Percentiles rank a stretch among this genome's conserved stretches.
phyloP scores from a whole-genome alignment of 2,329 filamentous ascomycete species.

The Stagonosporopsis chrysanthemi region DNA sequence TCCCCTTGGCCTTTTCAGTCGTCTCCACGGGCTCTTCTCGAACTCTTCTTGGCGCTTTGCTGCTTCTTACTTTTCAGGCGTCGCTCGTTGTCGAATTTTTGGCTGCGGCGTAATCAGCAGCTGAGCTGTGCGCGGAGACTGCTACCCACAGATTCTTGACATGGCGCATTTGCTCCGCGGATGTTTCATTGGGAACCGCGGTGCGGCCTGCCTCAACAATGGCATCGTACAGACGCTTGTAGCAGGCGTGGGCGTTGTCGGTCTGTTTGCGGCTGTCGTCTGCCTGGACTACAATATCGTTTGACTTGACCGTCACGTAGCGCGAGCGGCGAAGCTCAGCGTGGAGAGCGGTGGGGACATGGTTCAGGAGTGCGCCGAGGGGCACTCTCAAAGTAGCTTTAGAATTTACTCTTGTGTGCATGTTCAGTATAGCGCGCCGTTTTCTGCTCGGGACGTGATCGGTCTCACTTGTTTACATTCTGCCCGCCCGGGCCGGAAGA shows the following conservation, averaged over 20 bases:
- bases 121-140: constrained; percentile 16
- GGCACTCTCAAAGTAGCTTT: constrained; percentile 70
- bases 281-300: constrained; percentile 66
- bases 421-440: constrained; percentile 48
- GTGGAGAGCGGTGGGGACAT: constrained; percentile 64
- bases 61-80: constrained; percentile 66
- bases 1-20: constrained; percentile 32
- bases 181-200: constrained; percentile 67
- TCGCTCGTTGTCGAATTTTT: constrained; percentile 65
- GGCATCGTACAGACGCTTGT: constrained; percentile 63
- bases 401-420: constrained; percentile 64
- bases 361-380: constrained; percentile 59
- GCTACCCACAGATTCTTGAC: constrained; percentile 61
- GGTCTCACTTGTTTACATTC: constrained; percentile 71
- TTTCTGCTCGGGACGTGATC: constrained; percentile 22
- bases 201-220: constrained; percentile 60
- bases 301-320: constrained; percentile 62
- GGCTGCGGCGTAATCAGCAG: constrained; percentile 49
- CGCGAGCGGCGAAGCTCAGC: constrained; percentile 59
- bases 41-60: constrained; percentile 68
- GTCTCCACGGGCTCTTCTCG: constrained; percentile 53
- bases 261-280: constrained; percentile 69
- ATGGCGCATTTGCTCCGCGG: constrained; percentile 60
- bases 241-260: constrained; percentile 67
- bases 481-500: constrained; percentile 72